Conservation (phyloP, 192 early-diverging fungal genomes). For the Backusella liffmaniae region DNA sequence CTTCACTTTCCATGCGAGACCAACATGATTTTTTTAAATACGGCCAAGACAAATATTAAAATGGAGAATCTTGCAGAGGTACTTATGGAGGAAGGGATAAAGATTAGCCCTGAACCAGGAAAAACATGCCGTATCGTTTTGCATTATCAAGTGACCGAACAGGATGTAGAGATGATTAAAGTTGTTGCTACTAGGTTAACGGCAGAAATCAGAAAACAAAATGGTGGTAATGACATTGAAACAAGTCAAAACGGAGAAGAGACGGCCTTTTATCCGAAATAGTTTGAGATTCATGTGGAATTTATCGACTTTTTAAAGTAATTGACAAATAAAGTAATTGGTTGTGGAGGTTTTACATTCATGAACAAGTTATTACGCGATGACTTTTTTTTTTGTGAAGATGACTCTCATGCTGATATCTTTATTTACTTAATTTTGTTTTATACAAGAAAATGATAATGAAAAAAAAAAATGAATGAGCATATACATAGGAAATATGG, state of each 20-base stretch:
- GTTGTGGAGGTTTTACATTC: background rate
- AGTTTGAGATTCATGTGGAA: background rate
- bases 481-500: background rate
- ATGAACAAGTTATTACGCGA: too few species aligned
- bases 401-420: too few species aligned
- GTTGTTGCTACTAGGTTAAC: background rate
- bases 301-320: background rate
- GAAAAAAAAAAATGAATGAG: background rate
- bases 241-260: background rate
- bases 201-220: background rate
- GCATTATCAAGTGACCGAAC: conserved; percentile 64
- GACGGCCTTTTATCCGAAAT: background rate
- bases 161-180: conserved; percentile 49
- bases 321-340: conserved; percentile 7
- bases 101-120: conserved; percentile 44
- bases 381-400: too few species aligned
- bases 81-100: conserved; percentile 50
- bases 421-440: background rate
- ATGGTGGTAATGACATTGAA: background rate
- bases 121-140: conserved; percentile 59
- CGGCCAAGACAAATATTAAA: conserved; percentile 43
- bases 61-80: conserved; percentile 41
- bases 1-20: conserved; percentile 71
- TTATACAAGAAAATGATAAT: background rate
- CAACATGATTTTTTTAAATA: conserved; percentile 88